Evolutionary conservation across 345 rosid genomes (phyloP).

Genomic region (Melaleuca alternifolia): DNA sequence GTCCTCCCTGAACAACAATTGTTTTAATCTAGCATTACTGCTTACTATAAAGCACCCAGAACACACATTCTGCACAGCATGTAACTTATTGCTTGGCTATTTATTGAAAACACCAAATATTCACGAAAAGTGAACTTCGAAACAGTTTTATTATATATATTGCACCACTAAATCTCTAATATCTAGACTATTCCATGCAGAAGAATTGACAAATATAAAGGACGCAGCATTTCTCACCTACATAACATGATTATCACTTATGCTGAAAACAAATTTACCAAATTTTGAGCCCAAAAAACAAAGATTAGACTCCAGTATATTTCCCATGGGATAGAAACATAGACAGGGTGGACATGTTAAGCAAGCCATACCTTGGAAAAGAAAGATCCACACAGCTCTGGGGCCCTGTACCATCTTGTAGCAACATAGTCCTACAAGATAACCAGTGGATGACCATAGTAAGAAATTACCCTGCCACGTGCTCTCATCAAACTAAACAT

Average conservation of each 20-base stretch:
- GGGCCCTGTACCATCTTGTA: constrained; percentile 98
- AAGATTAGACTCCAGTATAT: neutral
- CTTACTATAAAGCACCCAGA: constrained; percentile 40
- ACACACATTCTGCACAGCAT: constrained; percentile 22
- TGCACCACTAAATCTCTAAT: neutral
- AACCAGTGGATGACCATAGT: neutral
- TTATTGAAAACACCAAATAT: neutral
- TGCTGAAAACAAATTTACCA: neutral
- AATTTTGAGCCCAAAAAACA: neutral
- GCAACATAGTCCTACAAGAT: constrained; percentile 82
- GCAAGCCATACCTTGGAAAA: constrained; percentile 62
- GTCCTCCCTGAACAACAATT: constrained; percentile 99
- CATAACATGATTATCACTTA: neutral
- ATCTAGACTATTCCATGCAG: neutral
- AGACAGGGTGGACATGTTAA: neutral
- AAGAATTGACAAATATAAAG: neutral
- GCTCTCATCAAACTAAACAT: neutral
- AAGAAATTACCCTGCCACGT: neutral
- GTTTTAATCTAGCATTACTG: constrained; percentile 78
- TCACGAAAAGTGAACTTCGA: neutral
- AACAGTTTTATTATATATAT: neutral
- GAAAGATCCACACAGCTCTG: constrained; percentile 96
- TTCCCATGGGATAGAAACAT: neutral
- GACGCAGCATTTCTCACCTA: neutral
- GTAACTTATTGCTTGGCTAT: neutral